Conservation (phyloP, 352 stramenopile species). For the Phytopythium boreale region DNA sequence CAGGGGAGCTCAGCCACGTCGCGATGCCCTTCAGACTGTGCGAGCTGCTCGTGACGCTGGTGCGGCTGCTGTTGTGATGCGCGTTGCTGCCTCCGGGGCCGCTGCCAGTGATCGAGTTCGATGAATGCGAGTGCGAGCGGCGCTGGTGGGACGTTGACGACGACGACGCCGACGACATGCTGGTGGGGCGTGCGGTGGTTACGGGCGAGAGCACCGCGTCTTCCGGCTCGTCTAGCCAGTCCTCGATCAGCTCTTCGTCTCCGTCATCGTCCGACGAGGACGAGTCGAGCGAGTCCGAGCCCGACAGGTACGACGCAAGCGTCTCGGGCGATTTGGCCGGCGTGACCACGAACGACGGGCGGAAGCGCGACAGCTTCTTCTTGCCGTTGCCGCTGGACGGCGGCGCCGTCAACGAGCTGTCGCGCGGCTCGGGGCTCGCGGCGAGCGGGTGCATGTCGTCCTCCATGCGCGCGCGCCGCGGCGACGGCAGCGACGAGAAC, state of each 20-base stretch:
- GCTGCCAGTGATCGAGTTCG: constrained; percentile 28
- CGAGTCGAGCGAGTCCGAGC: constrained; percentile 40
- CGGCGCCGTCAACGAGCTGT: constrained; percentile 1
- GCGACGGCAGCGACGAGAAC: constrained; percentile 12
- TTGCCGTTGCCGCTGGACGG: constrained; percentile 8
- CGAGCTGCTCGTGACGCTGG: constrained; percentile 45
- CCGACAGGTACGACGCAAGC: constrained; percentile 22
- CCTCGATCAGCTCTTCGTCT: constrained; percentile 58
- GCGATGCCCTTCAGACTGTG: constrained; percentile 60
- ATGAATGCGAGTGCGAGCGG: constrained; percentile 25
- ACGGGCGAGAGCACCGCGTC: constrained; percentile 57
- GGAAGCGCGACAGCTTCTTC: constrained; percentile 34
- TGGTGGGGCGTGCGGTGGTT: constrained; percentile 23
- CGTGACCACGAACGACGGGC: constrained; percentile 23
- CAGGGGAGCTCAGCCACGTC: constrained; percentile 62
- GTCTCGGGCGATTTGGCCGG: constrained; percentile 15
- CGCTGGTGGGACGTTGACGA: constrained; percentile 35
- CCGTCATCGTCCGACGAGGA: constrained; percentile 36
- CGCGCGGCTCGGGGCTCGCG: constrained; percentile 5
- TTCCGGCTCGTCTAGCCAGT: constrained; percentile 77
- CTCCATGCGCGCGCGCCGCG: constrained; percentile 5
- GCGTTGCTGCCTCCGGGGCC: constrained; percentile 20
- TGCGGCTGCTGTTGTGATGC: constrained; percentile 31
- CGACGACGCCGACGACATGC: constrained; percentile 52
- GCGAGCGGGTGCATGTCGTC: constrained; percentile 9